A percentile compares a stretch with the other conserved stretches of the same genome.
phyloP scores from a whole-genome alignment of 441 rosid genomes.

The California macrophylla region DNA sequence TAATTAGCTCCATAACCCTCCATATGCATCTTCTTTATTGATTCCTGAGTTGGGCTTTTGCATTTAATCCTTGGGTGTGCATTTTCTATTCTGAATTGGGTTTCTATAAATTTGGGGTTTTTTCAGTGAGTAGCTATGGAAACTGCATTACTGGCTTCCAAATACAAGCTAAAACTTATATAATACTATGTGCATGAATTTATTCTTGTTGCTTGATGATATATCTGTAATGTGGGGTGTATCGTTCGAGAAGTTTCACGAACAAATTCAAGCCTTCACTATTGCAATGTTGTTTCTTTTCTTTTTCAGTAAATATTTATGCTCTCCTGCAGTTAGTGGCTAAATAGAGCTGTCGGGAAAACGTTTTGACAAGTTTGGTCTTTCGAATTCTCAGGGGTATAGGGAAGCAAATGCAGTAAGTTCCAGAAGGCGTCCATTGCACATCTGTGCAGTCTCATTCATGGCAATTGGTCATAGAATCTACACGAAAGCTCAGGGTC shows the following conservation, averaged over 20 bases:
- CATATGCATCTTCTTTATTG: not conserved
- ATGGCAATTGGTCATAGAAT: slow-evolving; percentile 27
- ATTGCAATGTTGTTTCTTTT: not conserved
- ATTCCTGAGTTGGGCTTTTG: not conserved
- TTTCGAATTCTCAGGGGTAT: slow-evolving; percentile 24
- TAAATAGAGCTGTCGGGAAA: not conserved
- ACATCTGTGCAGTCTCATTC: slow-evolving; percentile 37
- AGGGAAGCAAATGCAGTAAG: slow-evolving; percentile 14
- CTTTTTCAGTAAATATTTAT: not conserved
- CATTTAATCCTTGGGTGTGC: not conserved
- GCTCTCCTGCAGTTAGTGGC: not conserved
- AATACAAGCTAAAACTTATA: not conserved
- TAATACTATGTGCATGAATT: not conserved
- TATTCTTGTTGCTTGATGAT: not conserved
- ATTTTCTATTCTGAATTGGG: not conserved
- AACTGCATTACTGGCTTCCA: not conserved
- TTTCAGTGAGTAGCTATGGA: not conserved
- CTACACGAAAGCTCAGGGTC: slow-evolving; percentile 27
- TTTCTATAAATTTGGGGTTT: not conserved
- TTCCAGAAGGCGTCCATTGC: slow-evolving; percentile 49
- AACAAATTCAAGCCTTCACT: not conserved
- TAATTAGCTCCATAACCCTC: not conserved
- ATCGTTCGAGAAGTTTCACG: not conserved
- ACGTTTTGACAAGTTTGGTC: not conserved
- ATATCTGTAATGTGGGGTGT: not conserved